Percentiles rank a stretch among this genome's conserved stretches.
phyloP scores from a whole-genome alignment of 306 rosid genomes.

The Prinsepia uniflora region DNA sequence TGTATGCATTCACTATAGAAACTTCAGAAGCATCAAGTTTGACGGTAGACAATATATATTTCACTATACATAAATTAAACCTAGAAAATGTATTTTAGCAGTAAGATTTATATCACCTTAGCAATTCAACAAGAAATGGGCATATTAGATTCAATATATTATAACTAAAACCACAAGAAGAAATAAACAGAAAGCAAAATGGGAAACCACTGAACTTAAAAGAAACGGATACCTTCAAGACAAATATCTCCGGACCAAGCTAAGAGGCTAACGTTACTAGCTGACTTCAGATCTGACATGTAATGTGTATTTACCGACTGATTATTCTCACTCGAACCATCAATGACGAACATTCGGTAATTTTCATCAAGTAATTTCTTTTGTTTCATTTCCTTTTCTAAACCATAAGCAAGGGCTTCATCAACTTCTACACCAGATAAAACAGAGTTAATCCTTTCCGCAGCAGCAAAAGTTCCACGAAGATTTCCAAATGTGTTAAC shows the following conservation, averaged over 20 bases:
- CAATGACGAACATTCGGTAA: constrained; percentile 52
- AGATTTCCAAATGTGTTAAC: constrained; percentile 94
- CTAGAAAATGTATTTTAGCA: not conserved
- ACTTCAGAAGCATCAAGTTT: not conserved
- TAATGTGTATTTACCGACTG: constrained; percentile 46
- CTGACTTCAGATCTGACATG: constrained; percentile 81
- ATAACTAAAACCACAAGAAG: not conserved
- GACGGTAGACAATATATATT: not conserved
- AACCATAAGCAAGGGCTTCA: constrained; percentile 84
- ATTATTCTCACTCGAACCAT: constrained; percentile 37
- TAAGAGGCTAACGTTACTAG: constrained; percentile 53
- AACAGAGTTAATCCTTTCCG: constrained; percentile 90
- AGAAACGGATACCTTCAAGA: constrained; percentile 69
- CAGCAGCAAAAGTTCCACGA: constrained; percentile 77
- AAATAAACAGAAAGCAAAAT: not conserved
- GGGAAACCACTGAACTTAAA: constrained; percentile 16
- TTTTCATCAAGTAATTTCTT: constrained; percentile 51
- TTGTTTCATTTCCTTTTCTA: constrained; percentile 79
- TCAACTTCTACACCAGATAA: constrained; percentile 76
- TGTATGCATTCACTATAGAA: not conserved
- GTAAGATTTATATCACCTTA: not conserved
- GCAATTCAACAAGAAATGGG: not conserved
- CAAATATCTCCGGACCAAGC: constrained; percentile 82
- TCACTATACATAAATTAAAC: not conserved
- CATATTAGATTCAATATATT: not conserved